Percentiles rank a stretch among this genome's conserved stretches.
Evolutionary conservation across 441 rosid species (phyloP).

Genomic region (Mallotus repandus): DNA sequence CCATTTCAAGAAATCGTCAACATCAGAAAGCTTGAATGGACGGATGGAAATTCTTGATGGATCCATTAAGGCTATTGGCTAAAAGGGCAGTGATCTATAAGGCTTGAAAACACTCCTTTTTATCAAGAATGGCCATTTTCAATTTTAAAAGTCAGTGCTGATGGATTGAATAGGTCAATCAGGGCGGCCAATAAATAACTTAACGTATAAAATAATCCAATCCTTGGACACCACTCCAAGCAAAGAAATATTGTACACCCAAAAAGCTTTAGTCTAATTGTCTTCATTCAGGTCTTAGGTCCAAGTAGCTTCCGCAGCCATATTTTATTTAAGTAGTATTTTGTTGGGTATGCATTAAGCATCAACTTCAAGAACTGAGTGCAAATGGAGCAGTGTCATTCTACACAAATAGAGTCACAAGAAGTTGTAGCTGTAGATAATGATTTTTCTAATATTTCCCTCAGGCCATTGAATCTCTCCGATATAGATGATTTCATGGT

Average conservation of each 20-base stretch:
- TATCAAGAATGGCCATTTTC: conserved; percentile 21
- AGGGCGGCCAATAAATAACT: conserved; percentile 9
- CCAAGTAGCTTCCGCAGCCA: background rate
- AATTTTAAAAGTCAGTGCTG: background rate
- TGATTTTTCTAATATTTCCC: too few species aligned
- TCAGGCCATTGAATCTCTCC: conserved; percentile 17
- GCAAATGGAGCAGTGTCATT: too few species aligned
- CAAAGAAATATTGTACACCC: background rate
- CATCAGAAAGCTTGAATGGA: conserved; percentile 46
- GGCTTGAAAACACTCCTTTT: too few species aligned
- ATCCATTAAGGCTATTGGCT: conserved; percentile 26
- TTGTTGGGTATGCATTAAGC: background rate
- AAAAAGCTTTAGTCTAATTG: background rate
- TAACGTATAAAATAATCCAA: background rate
- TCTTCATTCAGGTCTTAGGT: background rate
- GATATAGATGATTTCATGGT: conserved; percentile 71
- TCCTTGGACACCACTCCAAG: conserved; percentile 24
- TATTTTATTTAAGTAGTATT: background rate
- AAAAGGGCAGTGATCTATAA: too few species aligned
- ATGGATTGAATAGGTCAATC: background rate
- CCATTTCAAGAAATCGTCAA: conserved; percentile 46
- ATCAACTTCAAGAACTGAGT: too few species aligned
- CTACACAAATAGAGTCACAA: too few species aligned
- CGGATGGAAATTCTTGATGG: conserved; percentile 44
- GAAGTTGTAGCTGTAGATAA: too few species aligned